Evolutionary conservation across 495 filamentous ascomycete genomes (phyloP).

Genomic region (Penicillium taxi): DNA sequence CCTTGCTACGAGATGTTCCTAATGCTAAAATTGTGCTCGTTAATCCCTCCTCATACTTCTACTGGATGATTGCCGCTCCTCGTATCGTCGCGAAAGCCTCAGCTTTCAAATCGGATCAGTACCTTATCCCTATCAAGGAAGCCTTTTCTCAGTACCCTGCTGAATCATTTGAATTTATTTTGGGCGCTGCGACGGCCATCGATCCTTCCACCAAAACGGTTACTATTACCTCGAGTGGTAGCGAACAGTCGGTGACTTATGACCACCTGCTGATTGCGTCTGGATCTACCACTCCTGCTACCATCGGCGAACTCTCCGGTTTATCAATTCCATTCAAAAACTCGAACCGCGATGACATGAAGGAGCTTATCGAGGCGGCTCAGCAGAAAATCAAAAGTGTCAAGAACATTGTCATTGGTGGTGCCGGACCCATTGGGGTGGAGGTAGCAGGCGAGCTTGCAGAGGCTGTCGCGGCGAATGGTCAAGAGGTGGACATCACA

Average conservation of each 20-base stretch:
- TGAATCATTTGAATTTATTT: conserved; percentile 46
- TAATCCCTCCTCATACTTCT: conserved; percentile 46
- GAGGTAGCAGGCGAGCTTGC: conserved; percentile 55
- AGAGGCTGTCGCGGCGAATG: conserved; percentile 36
- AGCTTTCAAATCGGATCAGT: conserved; percentile 34
- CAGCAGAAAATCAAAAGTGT: conserved; percentile 43
- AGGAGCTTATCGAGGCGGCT: conserved; percentile 32
- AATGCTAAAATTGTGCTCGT: conserved; percentile 47
- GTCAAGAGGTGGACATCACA: conserved; percentile 35
- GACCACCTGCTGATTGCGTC: conserved; percentile 50
- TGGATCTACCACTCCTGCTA: conserved; percentile 39
- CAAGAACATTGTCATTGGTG: conserved; percentile 55
- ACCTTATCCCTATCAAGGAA: conserved; percentile 41
- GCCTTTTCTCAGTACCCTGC: conserved; percentile 44
- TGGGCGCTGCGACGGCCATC: conserved; percentile 45
- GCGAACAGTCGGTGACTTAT: conserved; percentile 32
- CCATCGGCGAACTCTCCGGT: conserved; percentile 24
- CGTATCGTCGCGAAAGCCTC: conserved; percentile 37
- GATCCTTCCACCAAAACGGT: conserved; percentile 38
- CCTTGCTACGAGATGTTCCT: conserved; percentile 44
- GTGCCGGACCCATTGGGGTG: conserved; percentile 61
- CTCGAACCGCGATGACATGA: conserved; percentile 34
- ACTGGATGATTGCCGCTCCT: conserved; percentile 45
- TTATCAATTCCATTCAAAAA: conserved; percentile 48
- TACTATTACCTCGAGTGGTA: conserved; percentile 22